A percentile compares a stretch with the other conserved stretches of the same genome.
These are phyloP conservation scores for Posidonia oceanica DNA, from an alignment of 116 monocot species.

Conservation along the genomic window DNA sequence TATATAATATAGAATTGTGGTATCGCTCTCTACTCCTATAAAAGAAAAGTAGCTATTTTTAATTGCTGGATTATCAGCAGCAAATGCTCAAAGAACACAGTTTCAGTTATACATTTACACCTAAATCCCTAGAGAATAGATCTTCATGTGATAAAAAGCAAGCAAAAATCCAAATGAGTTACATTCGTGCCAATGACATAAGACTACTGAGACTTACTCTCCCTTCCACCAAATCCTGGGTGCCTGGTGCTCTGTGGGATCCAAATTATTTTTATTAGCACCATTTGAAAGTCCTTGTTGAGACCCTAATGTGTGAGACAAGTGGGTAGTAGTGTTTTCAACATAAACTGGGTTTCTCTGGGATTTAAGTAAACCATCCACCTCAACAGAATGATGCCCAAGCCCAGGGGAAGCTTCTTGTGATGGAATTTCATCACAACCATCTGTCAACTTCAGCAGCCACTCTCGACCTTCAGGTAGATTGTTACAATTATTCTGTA, in stretches of 20 bases:
- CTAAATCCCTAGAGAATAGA: no score
- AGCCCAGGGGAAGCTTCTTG: background rate
- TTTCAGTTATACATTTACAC: no score
- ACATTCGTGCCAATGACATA: background rate
- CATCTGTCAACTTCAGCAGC: background rate
- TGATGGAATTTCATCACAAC: background rate
- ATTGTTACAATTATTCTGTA: background rate
- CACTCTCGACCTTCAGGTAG: background rate
- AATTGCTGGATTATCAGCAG: no score
- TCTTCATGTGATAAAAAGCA: background rate
- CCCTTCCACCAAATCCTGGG: constrained; percentile 92
- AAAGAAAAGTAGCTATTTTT: no score
- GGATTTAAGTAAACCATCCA: background rate
- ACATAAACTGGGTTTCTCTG: background rate
- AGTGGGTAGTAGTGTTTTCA: background rate
- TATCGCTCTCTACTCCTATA: no score
- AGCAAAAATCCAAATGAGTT: background rate
- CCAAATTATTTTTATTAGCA: no score
- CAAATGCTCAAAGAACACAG: no score
- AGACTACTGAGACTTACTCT: constrained; percentile 38
- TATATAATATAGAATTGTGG: background rate
- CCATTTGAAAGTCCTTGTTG: background rate
- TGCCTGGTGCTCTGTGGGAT: constrained; percentile 22
- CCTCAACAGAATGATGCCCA: background rate
- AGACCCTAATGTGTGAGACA: background rate